Conservation (phyloP, 805 yeast genomes). For the Zygosaccharomyces bailii region DNA sequence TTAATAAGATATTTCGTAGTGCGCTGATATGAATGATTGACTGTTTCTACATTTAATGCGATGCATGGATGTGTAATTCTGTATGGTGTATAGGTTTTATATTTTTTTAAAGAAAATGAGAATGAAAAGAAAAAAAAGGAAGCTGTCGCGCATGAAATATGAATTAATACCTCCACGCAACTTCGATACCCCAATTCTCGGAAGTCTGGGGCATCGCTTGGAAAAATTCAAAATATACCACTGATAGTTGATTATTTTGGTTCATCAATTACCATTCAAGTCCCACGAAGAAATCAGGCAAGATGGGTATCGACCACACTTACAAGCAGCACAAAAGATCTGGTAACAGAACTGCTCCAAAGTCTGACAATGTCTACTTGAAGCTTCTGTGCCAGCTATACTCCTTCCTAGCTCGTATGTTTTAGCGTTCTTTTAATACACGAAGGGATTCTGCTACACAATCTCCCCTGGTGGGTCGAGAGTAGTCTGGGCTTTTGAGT, state of each 20-base stretch:
- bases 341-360: constrained; percentile 98
- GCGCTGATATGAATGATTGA: too few species aligned
- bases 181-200: not conserved
- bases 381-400: constrained; percentile 95
- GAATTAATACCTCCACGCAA: constrained; percentile 4
- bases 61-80: not conserved
- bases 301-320: constrained; percentile 97
- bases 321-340: constrained; percentile 93
- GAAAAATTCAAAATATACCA: constrained; percentile 3
- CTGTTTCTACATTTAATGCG: not conserved
- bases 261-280: not conserved
- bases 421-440: constrained; percentile 9
- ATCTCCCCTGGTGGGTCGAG: constrained; percentile 6
- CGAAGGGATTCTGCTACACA: constrained; percentile 28
- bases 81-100: not conserved
- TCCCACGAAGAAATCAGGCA: constrained; percentile 18
- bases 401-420: constrained; percentile 99
- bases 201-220: constrained; percentile 1
- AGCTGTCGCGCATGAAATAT: too few species aligned
- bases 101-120: not conserved
- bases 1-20: too few species aligned
- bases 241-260: not conserved
- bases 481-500: constrained; percentile 1
- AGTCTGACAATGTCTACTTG: constrained; percentile 98
- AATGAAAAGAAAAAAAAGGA: too few species aligned